A percentile compares a stretch with the other conserved stretches of the same genome.
Conservation (phyloP, 352 stramenopile species). For the Phytophthora chlamydospora region DNA sequence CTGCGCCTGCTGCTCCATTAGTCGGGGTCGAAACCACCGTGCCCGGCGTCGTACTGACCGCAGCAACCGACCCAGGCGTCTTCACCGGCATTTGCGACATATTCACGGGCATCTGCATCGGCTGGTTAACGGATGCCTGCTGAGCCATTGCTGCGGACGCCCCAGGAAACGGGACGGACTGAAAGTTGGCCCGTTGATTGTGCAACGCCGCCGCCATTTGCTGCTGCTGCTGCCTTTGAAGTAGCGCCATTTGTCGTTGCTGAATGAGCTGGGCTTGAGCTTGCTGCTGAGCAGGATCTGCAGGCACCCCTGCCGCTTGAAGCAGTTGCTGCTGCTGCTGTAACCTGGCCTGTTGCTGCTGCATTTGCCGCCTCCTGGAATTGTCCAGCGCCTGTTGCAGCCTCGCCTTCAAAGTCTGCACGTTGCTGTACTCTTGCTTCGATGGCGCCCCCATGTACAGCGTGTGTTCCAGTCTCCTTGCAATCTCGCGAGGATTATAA, state of each 20-base stretch:
- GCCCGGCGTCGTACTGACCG: slow-evolving; percentile 26
- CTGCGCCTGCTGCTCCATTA: slow-evolving; percentile 31
- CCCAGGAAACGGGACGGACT: slow-evolving; percentile 63
- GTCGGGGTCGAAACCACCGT: slow-evolving; percentile 14
- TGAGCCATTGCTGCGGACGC: slow-evolving; percentile 42
- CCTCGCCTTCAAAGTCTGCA: slow-evolving; percentile 84
- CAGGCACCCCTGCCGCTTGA: slow-evolving; percentile 46
- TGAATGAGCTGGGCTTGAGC: slow-evolving; percentile 58
- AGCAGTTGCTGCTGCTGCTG: slow-evolving; percentile 44
- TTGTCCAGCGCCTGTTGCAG: slow-evolving; percentile 89
- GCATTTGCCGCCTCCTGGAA: slow-evolving; percentile 78
- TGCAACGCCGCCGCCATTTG: slow-evolving; percentile 80
- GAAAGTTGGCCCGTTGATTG: slow-evolving; percentile 66
- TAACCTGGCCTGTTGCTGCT: slow-evolving; percentile 57
- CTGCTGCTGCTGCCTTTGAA: slow-evolving; percentile 75
- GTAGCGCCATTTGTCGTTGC: slow-evolving; percentile 62
- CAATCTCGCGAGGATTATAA: slow-evolving; percentile 90
- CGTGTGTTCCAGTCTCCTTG: slow-evolving; percentile 81
- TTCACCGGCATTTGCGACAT: slow-evolving; percentile 50
- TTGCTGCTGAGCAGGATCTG: slow-evolving; percentile 48
- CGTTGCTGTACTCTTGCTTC: slow-evolving; percentile 88
- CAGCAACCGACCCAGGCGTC: slow-evolving; percentile 23
- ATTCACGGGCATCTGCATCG: slow-evolving; percentile 61
- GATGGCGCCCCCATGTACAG: slow-evolving; percentile 88
- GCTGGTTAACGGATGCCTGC: slow-evolving; percentile 42